Evolutionary conservation across 306 rosid genomes (phyloP), one percentile per base, ranked within the genome.

Genomic region (Trifolium fragiferum): DNA sequence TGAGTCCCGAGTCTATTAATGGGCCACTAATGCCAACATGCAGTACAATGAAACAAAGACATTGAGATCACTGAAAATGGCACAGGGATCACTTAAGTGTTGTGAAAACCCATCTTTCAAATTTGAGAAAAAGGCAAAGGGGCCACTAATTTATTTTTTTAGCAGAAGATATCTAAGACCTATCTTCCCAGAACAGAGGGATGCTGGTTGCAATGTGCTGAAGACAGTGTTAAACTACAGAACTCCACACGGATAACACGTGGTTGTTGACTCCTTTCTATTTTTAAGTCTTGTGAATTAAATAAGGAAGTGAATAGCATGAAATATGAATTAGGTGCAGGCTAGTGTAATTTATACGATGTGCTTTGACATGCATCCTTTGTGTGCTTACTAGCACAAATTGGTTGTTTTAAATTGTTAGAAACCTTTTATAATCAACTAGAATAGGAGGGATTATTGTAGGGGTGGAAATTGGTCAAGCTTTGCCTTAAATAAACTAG

Each of bases 361-460:
- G 33, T 55, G 62, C 33, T 21, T 55, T 55, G 62, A 32, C n/a
- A 21, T 55, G 21, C 62, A 10, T 21, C 62, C 8, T 55, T 55
- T 55, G 9, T 55, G 62, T 25, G 32, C 62, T 54, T 19, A 54
- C 38, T 30, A 32, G 66, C 21, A 30, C 23, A 61, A 15, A 30
- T 30, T 61, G 43, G 66, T 10, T 30, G 15, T 15, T 23, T 61
- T 15, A n/a, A 61, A 15, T 2, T 15, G 13, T 15, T 30, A 15
- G 7, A 15, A 61, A 61, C 7, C 41, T 61, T 59, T 23, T 30
- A 59, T 13, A 59, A 59, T 32, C 66, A 59, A 59, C 27, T 59
- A 27, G 66, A 59, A 27, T 59, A 59, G 20, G 19, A 2, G 43
- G 43, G 66, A 60, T 15, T 60, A 23, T 30, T 60, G 12, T 59